Percentiles rank a stretch among this genome's conserved stretches.
phyloP scores from a whole-genome alignment of 2,329 filamentous ascomycete species.

The Calonectria pauciramosa region DNA sequence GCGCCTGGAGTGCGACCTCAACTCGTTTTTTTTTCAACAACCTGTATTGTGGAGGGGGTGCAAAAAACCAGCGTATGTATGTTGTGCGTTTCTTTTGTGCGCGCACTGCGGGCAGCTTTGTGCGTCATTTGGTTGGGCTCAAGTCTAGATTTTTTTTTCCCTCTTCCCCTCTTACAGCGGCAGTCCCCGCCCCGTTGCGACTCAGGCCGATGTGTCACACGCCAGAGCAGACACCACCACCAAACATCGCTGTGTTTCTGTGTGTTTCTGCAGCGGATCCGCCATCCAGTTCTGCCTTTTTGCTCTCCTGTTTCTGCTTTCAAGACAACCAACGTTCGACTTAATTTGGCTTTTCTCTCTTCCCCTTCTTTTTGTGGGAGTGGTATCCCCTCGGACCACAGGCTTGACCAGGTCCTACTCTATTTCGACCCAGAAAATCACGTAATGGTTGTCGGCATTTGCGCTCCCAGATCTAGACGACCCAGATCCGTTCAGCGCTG shows the following conservation, averaged over 20 bases:
- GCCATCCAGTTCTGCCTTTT: background rate
- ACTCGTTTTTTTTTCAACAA: background rate
- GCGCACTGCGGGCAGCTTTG: constrained; percentile 7
- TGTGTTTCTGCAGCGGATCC: background rate
- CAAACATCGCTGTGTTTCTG: constrained; percentile 5
- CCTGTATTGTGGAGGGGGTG: background rate
- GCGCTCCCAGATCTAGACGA: constrained; percentile 8
- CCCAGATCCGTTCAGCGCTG: constrained; percentile 22
- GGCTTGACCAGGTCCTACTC: constrained; percentile 3
- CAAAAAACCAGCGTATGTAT: constrained; percentile 10
- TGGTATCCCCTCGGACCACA: background rate
- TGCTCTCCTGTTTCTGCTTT: background rate
- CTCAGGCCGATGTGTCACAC: constrained; percentile 14
- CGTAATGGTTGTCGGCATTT: constrained; percentile 18
- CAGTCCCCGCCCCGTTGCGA: constrained; percentile 18
- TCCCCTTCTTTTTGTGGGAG: background rate
- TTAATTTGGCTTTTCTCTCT: background rate
- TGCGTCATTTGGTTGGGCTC: constrained; percentile 20
- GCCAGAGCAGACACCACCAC: background rate
- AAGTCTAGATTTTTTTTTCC: constrained; percentile 17
- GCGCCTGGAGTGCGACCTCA: background rate
- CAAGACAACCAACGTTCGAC: background rate
- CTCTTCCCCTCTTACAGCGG: background rate
- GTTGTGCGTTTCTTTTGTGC: constrained; percentile 27
- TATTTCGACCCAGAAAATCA: constrained; percentile 24